Evolutionary conservation across 129 eudicot genomes (phyloP), one percentile per base, ranked within the genome.

Genomic region (Lactuca sativa): DNA sequence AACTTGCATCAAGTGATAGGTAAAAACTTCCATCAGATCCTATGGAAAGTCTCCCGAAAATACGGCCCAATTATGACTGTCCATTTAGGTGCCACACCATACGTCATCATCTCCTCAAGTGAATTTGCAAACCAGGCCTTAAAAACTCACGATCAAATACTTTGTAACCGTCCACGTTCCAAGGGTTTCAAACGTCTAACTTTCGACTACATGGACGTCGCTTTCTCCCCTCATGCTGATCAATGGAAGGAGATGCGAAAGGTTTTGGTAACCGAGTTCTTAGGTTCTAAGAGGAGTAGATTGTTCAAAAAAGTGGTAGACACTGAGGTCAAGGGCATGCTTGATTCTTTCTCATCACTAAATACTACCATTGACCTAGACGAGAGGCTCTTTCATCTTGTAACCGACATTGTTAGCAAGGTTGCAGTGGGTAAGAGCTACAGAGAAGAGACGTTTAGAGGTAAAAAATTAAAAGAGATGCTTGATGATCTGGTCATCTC

Each of bases 181-280:
- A 30, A 17, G 12, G 53, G 78, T 18, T 33, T 17, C 41, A n/a
- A 17, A 4, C 71, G 44, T 16, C 81, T 70, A 6, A 67, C 78
- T 6, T 81, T 70, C 58, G 65, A 59, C 43, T 64, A 1, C 21
- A 34, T n/a, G 3, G 81, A 81, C 17, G 49, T 81, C 2, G 62
- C 78, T 8, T 81, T 78, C 58, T 6, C 66, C 5, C 80, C 74
- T 0, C 74, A 72, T 43, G 54, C 59, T 36, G 77, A 63, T 3
- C 48, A 78, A 47, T 82, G 75, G 80, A 37, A 74, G 0, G 57
- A 70, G 34, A 69, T 55, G 48, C 74, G 80, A 0, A 82, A 77
- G 56, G 7, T 77, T 4, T 77, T 16, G n/a, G 73, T 62, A 3
- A 1, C 7, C 15, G 62, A 78, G 40, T 61, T 82, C 17, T 63